Evolutionary conservation across 495 filamentous ascomycete species (phyloP), one percentile per base, ranked within the genome.

Genomic region (Clavariopsis aquatica): DNA sequence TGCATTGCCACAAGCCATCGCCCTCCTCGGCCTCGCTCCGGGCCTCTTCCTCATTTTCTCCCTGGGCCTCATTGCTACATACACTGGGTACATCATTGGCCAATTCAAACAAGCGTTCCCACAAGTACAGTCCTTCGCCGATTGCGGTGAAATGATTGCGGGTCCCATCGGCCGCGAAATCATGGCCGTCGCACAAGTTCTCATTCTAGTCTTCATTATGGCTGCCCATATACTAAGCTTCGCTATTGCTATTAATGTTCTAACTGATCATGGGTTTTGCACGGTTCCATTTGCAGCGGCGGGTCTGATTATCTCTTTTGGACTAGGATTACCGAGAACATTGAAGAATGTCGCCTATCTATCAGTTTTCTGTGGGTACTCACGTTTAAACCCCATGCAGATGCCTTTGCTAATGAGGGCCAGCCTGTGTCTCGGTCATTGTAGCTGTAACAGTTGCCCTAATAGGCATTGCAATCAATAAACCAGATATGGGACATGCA

Each of bases 191-290:
- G 85, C 82, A 61, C 86, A 88, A 71, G 78, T 83, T 23, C 66
- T 90, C 49, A 87, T 92, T 74, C 79, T 92, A 31, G 72, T 89
- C 29, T 92, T 94, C 78, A 84, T 90, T 69, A 88, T 90, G 79
- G 89, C 81, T 17, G 88, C 86, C 17, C 90, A 93, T 69, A 80
- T 91, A 49, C 76, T 92, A 43, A 89, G 86, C 0, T 91, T 90
- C 68, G 83, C 82, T 12, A 88, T 93, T 62, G 84, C 85, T 72
- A 82, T 92, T 73, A 86, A 87, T 54, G 83, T 79, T 22, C 74
- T 92, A 46, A 85, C 86, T 5, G 72, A 84, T 1, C 82, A 89
- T 69, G 84, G 78, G 2, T 76, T 80, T 0, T 93, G 90, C 71
- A 85, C 87, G 3, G 83, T 91, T 60, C 79, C 85, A 2, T 93